phyloP scores from a whole-genome alignment of 352 stramenopile species.

The Phytophthora fragariaefolia region DNA sequence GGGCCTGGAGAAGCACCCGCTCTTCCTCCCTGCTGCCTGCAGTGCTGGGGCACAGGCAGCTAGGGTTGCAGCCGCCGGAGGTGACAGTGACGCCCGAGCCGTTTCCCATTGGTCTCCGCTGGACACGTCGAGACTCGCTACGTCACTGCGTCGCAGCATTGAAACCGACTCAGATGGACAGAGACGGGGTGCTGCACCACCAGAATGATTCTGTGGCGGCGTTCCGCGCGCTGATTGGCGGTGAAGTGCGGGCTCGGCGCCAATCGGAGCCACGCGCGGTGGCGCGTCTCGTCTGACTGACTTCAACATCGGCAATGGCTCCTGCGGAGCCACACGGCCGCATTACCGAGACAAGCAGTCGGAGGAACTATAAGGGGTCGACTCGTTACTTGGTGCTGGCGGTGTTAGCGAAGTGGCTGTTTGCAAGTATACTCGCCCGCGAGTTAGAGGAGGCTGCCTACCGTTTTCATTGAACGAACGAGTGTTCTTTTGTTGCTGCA shows the following conservation, averaged over 20 bases:
- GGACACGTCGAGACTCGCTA: neutral
- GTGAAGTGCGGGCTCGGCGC: neutral
- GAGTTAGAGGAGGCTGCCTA: too few relatives aligned
- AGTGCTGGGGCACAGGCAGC: neutral
- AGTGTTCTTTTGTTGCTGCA: too few relatives aligned
- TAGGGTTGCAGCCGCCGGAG: neutral
- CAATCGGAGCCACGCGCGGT: neutral
- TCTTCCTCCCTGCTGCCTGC: too few relatives aligned
- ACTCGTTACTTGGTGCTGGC: too few relatives aligned
- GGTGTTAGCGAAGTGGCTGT: too few relatives aligned
- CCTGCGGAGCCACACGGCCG: too few relatives aligned
- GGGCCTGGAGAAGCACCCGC: too few relatives aligned
- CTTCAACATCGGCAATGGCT: too few relatives aligned
- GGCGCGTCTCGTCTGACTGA: conserved; percentile 1
- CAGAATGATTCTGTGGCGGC: neutral
- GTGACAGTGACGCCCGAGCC: neutral
- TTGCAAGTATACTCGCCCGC: too few relatives aligned
- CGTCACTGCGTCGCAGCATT: neutral
- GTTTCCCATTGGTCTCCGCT: neutral
- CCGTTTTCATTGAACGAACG: too few relatives aligned
- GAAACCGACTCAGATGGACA: neutral
- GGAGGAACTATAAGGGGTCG: too few relatives aligned
- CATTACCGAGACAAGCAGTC: too few relatives aligned
- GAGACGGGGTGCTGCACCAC: neutral
- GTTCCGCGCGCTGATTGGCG: neutral